These are phyloP conservation scores for Escovopsis sp. DNA, from an alignment of 2,329 filamentous ascomycete species.

Conservation along the genomic window DNA sequence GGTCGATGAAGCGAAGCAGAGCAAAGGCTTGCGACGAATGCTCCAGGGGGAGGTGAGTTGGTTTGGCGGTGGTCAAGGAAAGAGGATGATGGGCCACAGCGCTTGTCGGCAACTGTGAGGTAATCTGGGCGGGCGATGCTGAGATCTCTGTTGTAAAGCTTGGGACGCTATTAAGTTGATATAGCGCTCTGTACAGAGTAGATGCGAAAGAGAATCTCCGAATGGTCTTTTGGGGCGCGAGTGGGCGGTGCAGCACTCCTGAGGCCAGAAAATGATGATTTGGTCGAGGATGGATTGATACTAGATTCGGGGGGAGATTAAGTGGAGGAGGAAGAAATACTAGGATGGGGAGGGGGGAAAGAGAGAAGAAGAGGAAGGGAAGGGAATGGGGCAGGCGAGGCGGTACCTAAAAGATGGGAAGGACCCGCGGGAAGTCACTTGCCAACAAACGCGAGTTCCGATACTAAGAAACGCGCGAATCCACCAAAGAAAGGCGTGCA, in stretches of 20 bases:
- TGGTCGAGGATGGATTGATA: constrained; percentile 2
- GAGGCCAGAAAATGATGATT: neutral
- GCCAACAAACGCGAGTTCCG: no score
- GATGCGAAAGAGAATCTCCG: no score
- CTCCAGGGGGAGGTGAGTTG: no score
- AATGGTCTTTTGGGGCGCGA: neutral
- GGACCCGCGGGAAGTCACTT: no score
- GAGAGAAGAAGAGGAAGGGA: neutral
- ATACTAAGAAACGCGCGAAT: no score
- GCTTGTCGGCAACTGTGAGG: neutral
- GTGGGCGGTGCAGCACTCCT: neutral
- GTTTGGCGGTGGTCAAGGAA: neutral
- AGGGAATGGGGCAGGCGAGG: neutral
- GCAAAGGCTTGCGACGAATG: neutral
- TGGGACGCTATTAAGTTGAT: neutral
- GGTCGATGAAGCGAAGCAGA: neutral
- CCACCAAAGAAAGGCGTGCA: no score
- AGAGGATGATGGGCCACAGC: neutral
- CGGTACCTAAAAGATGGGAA: no score
- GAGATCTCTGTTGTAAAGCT: neutral
- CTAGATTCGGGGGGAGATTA: constrained; percentile 1
- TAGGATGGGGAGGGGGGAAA: constrained; percentile 2
- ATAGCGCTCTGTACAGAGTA: neutral
- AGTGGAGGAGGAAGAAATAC: constrained; percentile 3
- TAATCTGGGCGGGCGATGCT: neutral